phyloP scores from a whole-genome alignment of 176 grass and related monocot genomes.

The Raddia guianensis region DNA sequence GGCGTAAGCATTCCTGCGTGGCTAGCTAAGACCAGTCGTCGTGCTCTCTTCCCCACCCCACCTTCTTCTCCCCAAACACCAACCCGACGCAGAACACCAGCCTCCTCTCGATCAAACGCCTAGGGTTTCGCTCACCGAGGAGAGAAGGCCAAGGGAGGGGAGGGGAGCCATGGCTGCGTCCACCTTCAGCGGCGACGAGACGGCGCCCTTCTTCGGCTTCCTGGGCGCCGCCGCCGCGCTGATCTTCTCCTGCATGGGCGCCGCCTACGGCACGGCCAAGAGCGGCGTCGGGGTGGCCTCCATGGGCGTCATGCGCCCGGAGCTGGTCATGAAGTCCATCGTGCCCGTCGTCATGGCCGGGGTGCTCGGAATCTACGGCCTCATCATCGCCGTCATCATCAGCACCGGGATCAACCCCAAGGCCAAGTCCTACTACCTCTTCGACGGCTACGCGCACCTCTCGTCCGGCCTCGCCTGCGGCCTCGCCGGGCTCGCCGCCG shows the following conservation, averaged over 20 bases:
- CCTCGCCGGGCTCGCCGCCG: conserved; percentile 53
- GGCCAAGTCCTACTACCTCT: conserved; percentile 70
- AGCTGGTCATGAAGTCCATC: conserved; percentile 71
- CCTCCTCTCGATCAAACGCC: conserved; percentile 32
- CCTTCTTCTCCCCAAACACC: not conserved
- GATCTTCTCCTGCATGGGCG: conserved; percentile 71
- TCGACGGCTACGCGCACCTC: conserved; percentile 68
- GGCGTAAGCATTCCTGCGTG: not conserved
- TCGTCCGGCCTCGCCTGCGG: conserved; percentile 62
- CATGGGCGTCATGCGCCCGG: conserved; percentile 70
- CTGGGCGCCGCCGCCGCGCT: conserved; percentile 68
- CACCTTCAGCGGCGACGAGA: conserved; percentile 64
- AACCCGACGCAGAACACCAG: not conserved
- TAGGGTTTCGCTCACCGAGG: conserved; percentile 10
- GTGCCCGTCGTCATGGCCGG: conserved; percentile 70
- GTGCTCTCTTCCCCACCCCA: conserved; percentile 12
- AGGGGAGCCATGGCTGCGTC: conserved; percentile 39
- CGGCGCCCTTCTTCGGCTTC: conserved; percentile 76
- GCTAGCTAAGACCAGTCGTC: not conserved
- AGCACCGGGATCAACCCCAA: conserved; percentile 73
- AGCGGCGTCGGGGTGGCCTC: conserved; percentile 72
- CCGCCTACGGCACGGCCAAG: conserved; percentile 70
- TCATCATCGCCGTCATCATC: conserved; percentile 71
- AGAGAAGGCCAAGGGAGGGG: not conserved
- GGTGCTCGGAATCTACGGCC: conserved; percentile 66